Base-by-base conservation (phyloP, 345 rosid genomes). In the Populus ilicifolia region DNA sequence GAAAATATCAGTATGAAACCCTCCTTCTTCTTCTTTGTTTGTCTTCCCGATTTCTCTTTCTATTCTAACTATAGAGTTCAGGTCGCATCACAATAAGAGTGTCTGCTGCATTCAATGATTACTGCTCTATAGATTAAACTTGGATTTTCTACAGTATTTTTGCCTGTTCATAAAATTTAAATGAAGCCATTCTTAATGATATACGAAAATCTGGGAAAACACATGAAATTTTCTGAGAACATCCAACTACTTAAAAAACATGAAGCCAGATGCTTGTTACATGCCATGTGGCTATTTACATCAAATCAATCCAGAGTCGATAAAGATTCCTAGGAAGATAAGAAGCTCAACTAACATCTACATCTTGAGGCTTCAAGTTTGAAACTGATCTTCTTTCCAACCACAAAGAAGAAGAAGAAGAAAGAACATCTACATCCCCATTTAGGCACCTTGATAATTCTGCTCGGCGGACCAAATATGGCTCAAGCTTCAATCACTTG, bases 401-500 rank as follows among this genome's bases (percentile, higher is more conserved):
- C 16, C 73, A 43, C 5, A 46, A 14, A 27, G n/a, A n/a, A 69
- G 3, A 25, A 23, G 3, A 63, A 16, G 6, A 35, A n/a, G 13
- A 41, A 12, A 41, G 44, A 41, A 2, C 0, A 41, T 41, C 54
- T 12, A 23, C 14, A 6, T 7, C 54, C 50, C 11, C 18, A 46
- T 14, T 13, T 13, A 46, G 50, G 50, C 0, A 3, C 6, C 17
- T 14, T 0, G 5, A 46, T 4, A 46, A 0, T 4, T 46, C 3
- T 46, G 50, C 5, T 46, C 17, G 17, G 50, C 5, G 50, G 18
- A 44, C 17, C 50, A 44, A 13, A 44, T 44, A 44, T 13, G 14
- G 16, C 65, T 63, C 39, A 35, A 16, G 61, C 79, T 56, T 63
- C 65, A 35, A 80, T 82, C 56, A 23, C 67, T 18, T 73, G 67